Evolutionary conservation across 2,329 filamentous ascomycete genomes (phyloP).

Genomic region (Colletotrichum tanaceti): DNA sequence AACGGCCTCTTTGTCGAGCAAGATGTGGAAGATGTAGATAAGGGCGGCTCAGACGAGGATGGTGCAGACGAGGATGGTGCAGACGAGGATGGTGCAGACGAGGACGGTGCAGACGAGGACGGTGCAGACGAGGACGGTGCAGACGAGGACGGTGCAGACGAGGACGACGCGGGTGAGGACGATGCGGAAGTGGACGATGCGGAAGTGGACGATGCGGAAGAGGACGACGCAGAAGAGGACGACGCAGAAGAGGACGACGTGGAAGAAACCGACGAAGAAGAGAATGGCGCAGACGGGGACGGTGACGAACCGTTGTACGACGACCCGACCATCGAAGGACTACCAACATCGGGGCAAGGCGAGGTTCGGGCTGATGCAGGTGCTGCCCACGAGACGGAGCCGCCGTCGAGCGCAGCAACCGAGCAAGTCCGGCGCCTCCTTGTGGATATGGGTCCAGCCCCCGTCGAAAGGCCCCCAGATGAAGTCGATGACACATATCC

Average conservation of each 20-base stretch:
- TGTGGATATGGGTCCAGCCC: neutral
- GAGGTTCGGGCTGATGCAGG: neutral
- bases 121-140: neutral
- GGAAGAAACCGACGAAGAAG: neutral
- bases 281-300: neutral
- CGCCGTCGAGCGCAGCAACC: neutral
- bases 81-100: neutral
- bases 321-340: slow-evolving; percentile 22
- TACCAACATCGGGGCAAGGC: slow-evolving; percentile 7
- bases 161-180: neutral
- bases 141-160: neutral
- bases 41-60: neutral
- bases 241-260: neutral
- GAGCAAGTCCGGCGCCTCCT: slow-evolving; percentile 11
- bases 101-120: neutral
- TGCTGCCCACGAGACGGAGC: neutral
- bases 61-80: neutral
- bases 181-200: neutral
- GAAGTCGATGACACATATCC: slow-evolving; percentile 13
- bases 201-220: neutral
- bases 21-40: neutral
- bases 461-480: neutral
- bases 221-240: neutral
- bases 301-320: slow-evolving; percentile 19
- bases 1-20: slow-evolving; percentile 13